A percentile compares a stretch with the other conserved stretches of the same genome.
These are phyloP conservation scores for Leccinum longicurvipes DNA, from an alignment of 768 basidiomycete species.

Conservation along the genomic window DNA sequence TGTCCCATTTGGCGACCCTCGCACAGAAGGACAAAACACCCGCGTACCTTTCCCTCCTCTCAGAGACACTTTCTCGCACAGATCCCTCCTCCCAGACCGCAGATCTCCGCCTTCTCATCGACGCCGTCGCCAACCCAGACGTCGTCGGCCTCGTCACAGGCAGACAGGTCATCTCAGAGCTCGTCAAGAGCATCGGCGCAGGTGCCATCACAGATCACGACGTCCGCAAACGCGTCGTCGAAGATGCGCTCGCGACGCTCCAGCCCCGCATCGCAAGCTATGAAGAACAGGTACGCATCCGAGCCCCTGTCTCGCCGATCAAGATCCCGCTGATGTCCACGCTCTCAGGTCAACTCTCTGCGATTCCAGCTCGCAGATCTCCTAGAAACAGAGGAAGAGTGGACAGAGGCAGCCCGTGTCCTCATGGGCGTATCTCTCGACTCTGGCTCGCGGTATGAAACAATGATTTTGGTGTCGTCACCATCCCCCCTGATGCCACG, in stretches of 20 bases:
- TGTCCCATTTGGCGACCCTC: constrained; percentile 59
- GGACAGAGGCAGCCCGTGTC: constrained; percentile 88
- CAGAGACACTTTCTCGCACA: constrained; percentile 56
- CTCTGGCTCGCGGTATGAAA: constrained; percentile 72
- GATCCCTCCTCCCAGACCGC: constrained; percentile 42
- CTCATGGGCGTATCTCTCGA: constrained; percentile 92
- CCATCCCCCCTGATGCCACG: constrained; percentile 2
- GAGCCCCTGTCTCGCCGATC: background rate
- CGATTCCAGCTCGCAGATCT: constrained; percentile 90
- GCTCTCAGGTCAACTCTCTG: constrained; percentile 68
- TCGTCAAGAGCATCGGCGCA: constrained; percentile 66
- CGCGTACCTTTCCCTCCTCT: constrained; percentile 67
- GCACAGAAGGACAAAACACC: constrained; percentile 84
- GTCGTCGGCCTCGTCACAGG: constrained; percentile 82
- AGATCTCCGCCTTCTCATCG: constrained; percentile 70
- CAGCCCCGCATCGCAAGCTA: constrained; percentile 85
- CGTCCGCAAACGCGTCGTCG: constrained; percentile 66
- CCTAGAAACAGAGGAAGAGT: constrained; percentile 86
- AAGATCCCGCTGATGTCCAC: constrained; percentile 7
- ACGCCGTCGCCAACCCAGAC: constrained; percentile 81
- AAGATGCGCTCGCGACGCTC: constrained; percentile 66
- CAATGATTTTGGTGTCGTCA: background rate
- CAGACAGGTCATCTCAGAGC: constrained; percentile 81
- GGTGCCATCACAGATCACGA: constrained; percentile 52
- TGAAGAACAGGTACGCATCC: constrained; percentile 78